A percentile compares a stretch with the other conserved stretches of the same genome.
These are phyloP conservation scores for Amborella trichopoda DNA, from an alignment of 164 flowering plant species.

Conservation along the genomic window DNA sequence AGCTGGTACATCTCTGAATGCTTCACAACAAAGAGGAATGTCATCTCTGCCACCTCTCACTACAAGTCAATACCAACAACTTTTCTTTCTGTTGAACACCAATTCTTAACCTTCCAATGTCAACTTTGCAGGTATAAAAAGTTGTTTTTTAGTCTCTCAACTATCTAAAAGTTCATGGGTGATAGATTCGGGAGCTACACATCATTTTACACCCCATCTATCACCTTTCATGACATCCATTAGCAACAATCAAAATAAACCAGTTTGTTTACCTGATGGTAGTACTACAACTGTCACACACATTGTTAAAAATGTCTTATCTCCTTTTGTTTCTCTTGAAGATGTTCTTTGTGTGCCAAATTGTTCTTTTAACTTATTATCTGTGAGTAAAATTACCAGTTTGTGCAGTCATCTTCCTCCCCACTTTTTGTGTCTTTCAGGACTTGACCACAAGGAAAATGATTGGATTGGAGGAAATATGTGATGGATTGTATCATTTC, in stretches of 20 bases:
- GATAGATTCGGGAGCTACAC: not conserved
- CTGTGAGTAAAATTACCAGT: not conserved
- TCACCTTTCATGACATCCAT: not conserved
- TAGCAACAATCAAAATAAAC: not conserved
- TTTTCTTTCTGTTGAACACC: not conserved
- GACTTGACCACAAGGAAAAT: not conserved
- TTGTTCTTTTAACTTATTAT: not conserved
- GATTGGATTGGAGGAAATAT: not conserved
- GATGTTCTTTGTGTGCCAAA: not conserved
- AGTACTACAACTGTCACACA: not conserved
- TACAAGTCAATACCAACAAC: not conserved
- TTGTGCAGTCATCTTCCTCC: not conserved
- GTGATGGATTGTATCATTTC: not conserved
- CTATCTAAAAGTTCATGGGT: no score
- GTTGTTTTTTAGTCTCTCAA: not conserved
- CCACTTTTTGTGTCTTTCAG: not conserved
- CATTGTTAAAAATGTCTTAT: not conserved
- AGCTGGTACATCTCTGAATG: no score
- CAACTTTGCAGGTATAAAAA: not conserved
- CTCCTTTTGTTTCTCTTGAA: not conserved
- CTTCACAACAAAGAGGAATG: not conserved
- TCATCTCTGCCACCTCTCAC: not conserved
- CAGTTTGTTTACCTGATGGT: not conserved
- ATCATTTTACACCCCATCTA: not conserved
- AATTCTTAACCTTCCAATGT: not conserved